Base-by-base conservation (phyloP, 2,329 filamentous ascomycete genomes). In the Mariannaea sp. region DNA sequence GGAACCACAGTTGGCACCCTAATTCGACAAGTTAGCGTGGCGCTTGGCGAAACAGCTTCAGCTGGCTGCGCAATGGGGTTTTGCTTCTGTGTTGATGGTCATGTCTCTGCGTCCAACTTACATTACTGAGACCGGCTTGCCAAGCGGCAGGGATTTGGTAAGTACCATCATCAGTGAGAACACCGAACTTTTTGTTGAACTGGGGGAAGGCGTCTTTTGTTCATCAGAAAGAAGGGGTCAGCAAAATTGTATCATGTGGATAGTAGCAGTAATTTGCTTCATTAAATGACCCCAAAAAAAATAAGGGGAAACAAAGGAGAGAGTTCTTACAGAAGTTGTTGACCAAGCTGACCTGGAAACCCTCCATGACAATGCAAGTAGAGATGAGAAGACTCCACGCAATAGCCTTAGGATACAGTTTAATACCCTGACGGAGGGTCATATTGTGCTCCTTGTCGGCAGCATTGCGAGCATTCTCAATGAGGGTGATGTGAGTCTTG, bases 311-410 rank as follows among this genome's bases (percentile, higher is more conserved):
- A 16, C n/a, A 39, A 20, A 39, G 29, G 17, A 14, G 48, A 53
- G 14, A 5, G 7, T 39, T 16, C 58, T 65, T 73, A 74, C 84
- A 92, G 68, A 94, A 91, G 72, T 92, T 92, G 76, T 87, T 90
- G 65, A 94, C 84, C 47, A 95, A 77, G 65, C 84, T 86, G 53
- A 94, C 79, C 68, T 96, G 90, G 75, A 92, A 95, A 27, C 90
- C 91, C 72, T 96, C 91, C 92, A 96, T 96, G 65, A 84, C 85
- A 66, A 96, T 94, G 69, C 89, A 92, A 0, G 90, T 93, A n/a
- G 88, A 93, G 71, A 96, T 92, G 54, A 95, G 77, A 44, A 96
- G 67, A 64, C 86, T 90, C 90, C 90, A 96, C 17, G 77, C 81
- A 51, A 95, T 86, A 17, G 92, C 92, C 76, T 95, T 93, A 53